Evolutionary conservation across 2,329 filamentous ascomycete species (phyloP), one percentile per base, ranked within the genome.

Genomic region (Diaporthe australafricana): DNA sequence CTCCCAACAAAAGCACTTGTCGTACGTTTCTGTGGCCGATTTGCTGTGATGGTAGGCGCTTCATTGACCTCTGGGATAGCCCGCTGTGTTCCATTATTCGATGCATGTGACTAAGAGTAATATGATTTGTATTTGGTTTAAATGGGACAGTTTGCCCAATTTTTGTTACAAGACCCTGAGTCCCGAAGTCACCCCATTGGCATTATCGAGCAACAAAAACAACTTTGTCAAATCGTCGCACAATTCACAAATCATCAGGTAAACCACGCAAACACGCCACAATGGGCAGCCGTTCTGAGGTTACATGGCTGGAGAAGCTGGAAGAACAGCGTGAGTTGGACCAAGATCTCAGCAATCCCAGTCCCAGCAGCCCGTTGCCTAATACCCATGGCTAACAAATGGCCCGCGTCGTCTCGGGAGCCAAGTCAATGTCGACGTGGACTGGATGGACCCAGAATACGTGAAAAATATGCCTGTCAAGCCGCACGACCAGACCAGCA

Each of bases 381-480:
- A 27, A 27, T 12, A 50, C 12, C 48, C 3, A 27, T 17, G 22
- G 25, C 48, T 50, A 50, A 50, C 48, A 50, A 50, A 16, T 50
- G 48, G 22, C 22, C 22, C 48, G 22, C 22, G n/a, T 50, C 47
- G 47, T 48, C 22, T 16, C 22, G 22, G 22, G 48, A 50, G 12
- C 27, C 12, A 50, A 87, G 86, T 87, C 71, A 83, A 87, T 40
- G 80, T 87, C 68, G 86, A 87, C 72, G 84, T 87, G 30, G 86
- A 87, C 75, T 86, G 83, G 81, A 87, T 87, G 85, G 85, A 86
- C 71, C 82, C 84, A 1, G 83, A 84, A 17, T 86, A 83, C 75
- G 83, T 86, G 73, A 83, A 83, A 70, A 77, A 76, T n/a, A 83
- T 86, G 77, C 81, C 81, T 14, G 81, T 86, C 72, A 80, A 79